These are phyloP conservation scores for Pythium myriotylum DNA, from an alignment of 352 stramenopile genomes.

Conservation along the genomic window DNA sequence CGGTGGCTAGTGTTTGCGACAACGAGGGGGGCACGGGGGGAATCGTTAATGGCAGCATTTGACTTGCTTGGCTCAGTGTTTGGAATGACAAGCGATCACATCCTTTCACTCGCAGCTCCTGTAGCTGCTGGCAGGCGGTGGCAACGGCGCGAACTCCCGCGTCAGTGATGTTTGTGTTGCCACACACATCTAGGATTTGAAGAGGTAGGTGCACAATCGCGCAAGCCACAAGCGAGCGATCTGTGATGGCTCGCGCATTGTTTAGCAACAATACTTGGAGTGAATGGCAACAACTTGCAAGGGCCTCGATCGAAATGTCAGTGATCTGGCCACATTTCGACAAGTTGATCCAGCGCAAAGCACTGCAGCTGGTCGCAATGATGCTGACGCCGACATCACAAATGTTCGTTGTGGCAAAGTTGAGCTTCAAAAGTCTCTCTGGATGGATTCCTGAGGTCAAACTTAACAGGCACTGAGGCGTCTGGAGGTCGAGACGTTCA, in stretches of 20 bases:
- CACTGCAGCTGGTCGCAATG: slow-evolving; percentile 44
- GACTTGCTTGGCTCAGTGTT: slow-evolving; percentile 38
- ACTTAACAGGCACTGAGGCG: slow-evolving; percentile 40
- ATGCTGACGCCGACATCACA: slow-evolving; percentile 64
- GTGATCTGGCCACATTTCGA: slow-evolving; percentile 64
- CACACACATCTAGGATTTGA: slow-evolving; percentile 49
- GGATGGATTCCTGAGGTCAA: slow-evolving; percentile 26
- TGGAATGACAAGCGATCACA: slow-evolving; percentile 59
- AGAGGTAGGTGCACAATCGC: slow-evolving; percentile 49
- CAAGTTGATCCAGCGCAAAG: slow-evolving; percentile 54
- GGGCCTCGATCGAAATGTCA: slow-evolving; percentile 49
- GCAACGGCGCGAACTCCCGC: slow-evolving; percentile 42
- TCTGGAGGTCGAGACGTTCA: slow-evolving; percentile 51
- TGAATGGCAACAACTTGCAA: slow-evolving; percentile 46
- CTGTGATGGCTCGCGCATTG: slow-evolving; percentile 46
- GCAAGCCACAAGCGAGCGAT: slow-evolving; percentile 46
- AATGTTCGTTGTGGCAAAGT: slow-evolving; percentile 55
- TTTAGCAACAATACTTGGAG: slow-evolving; percentile 44
- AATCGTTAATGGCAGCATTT: slow-evolving; percentile 47
- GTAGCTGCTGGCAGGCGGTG: slow-evolving; percentile 43
- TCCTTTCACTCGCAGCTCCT: slow-evolving; percentile 61
- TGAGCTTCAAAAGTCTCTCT: slow-evolving; percentile 33
- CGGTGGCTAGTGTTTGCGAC: slow-evolving; percentile 44
- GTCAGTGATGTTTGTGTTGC: slow-evolving; percentile 66
- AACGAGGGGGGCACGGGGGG: slow-evolving; percentile 33